A percentile compares a stretch with the other conserved stretches of the same genome.
These are phyloP conservation scores for Bothriochloa decipiens DNA, from an alignment of 176 grass and related monocot genomes.

Conservation along the genomic window DNA sequence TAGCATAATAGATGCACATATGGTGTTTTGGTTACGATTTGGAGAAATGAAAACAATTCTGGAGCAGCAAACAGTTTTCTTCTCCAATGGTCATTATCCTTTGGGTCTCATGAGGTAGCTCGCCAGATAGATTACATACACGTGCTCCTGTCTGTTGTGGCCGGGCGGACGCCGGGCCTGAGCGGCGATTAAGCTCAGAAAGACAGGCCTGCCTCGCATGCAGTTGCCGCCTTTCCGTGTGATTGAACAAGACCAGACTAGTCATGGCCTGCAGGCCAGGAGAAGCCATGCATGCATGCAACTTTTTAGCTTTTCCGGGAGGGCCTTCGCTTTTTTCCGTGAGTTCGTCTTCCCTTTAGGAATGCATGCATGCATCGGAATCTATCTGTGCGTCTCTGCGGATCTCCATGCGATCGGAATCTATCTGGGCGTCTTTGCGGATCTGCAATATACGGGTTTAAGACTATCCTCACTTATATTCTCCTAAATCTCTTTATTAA, in stretches of 20 bases:
- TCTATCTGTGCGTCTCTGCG: no score
- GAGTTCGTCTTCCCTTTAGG: conserved; percentile 36
- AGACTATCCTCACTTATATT: no score
- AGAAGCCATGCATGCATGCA: conserved; percentile 45
- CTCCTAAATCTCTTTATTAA: no score
- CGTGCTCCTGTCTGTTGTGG: conserved; percentile 33
- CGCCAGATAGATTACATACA: conserved; percentile 26
- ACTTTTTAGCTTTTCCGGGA: conserved; percentile 50
- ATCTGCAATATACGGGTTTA: no score
- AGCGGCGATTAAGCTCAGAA: conserved; percentile 7
- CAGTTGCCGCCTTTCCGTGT: conserved; percentile 43
- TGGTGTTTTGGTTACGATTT: not conserved
- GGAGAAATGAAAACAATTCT: not conserved
- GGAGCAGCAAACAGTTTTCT: not conserved
- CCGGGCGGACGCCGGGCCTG: not conserved
- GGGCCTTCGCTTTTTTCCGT: conserved; percentile 13
- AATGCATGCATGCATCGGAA: conserved; percentile 22
- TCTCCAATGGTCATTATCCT: not conserved
- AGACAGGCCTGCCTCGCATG: not conserved
- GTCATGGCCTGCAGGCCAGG: no score
- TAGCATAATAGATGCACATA: no score
- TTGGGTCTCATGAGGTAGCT: not conserved
- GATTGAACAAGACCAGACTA: conserved; percentile 66
- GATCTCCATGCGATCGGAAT: no score
- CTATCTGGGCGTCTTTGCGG: no score